Percentiles rank a stretch among this genome's conserved stretches.
phyloP scores from a whole-genome alignment of 495 filamentous ascomycete species.

The Penicillium waksmanii region DNA sequence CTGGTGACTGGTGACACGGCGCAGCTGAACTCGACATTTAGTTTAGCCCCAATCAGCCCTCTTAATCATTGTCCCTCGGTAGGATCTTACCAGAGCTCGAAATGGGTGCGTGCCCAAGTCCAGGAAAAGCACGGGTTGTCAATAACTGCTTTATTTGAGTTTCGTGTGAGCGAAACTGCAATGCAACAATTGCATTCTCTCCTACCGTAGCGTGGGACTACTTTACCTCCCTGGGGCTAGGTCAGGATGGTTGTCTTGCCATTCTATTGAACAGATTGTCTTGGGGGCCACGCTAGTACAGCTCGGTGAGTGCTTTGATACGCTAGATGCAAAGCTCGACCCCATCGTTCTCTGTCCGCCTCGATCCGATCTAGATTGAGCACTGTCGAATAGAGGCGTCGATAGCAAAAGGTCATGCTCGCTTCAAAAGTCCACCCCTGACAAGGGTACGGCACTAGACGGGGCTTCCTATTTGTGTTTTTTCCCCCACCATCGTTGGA shows the following conservation, averaged over 20 bases:
- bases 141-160: slow-evolving; percentile 4
- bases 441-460: neutral
- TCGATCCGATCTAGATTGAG: slow-evolving; percentile 34
- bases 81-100: neutral
- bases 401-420: slow-evolving; percentile 9
- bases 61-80: slow-evolving; percentile 1
- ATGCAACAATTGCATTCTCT: slow-evolving; percentile 13
- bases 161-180: neutral
- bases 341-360: slow-evolving; percentile 25
- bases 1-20: slow-evolving; percentile 10
- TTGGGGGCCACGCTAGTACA: neutral
- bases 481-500: slow-evolving; percentile 11
- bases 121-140: no score
- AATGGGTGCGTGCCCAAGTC: neutral
- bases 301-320: slow-evolving; percentile 11
- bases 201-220: neutral
- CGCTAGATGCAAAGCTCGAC: slow-evolving; percentile 5
- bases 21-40: slow-evolving; percentile 19
- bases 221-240: neutral
- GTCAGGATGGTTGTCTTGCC: neutral
- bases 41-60: neutral
- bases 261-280: slow-evolving; percentile 4
- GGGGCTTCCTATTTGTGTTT: neutral
- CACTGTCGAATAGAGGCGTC: slow-evolving; percentile 2
- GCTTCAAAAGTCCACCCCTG: slow-evolving; percentile 15